Base-by-base conservation (phyloP, 441 rosid genomes). In the Jatropha multifida region DNA sequence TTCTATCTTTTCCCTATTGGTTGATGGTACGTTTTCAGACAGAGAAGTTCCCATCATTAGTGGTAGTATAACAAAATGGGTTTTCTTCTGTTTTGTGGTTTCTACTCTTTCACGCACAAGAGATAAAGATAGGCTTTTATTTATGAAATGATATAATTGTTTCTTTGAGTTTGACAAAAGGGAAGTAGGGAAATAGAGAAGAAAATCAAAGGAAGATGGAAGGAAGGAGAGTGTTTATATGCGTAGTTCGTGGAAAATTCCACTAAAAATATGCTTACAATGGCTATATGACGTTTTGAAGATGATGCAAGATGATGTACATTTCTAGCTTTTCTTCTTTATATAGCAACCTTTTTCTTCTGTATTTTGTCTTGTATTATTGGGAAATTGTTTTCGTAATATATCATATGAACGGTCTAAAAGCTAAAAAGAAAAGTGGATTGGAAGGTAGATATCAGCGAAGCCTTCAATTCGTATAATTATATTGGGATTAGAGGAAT, bases 1-100 rank as follows among this genome's bases (percentile, higher is more conserved):
- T 1, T 82, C 74, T 12, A 80, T 74, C 76, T 68, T 81, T 48
- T 77, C 79, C 79, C 76, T 71, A 58, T 58, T 65, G 27, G 69
- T 44, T 40, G 80, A 40, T 64, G 48, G 41, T 18, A 9, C 23
- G 55, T 48, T 78, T 49, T 77, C 79, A 64, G 71, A 59, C 72
- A 52, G 52, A 69, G 56, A 61, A 61, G 73, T 32, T 8, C 62
- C 86, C 88, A 87, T 83, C 23, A 41, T 44, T 55, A 51, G 17
- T 51, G 11, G 26, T n/a, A 38, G 8, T 14, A 11, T 20, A 56
- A 2, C 18, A 9, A 68, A 26, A 11, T 49, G 72, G 44, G 42
- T 52, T 51, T 54, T 5, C 10, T 20, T 48, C 4, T 20, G 9
- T 67, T n/a, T 9, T 66, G 5, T 17, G 58, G 37, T 26, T 48